Conservation (phyloP, 257 asterid species). For the Penstemon eatonii region DNA sequence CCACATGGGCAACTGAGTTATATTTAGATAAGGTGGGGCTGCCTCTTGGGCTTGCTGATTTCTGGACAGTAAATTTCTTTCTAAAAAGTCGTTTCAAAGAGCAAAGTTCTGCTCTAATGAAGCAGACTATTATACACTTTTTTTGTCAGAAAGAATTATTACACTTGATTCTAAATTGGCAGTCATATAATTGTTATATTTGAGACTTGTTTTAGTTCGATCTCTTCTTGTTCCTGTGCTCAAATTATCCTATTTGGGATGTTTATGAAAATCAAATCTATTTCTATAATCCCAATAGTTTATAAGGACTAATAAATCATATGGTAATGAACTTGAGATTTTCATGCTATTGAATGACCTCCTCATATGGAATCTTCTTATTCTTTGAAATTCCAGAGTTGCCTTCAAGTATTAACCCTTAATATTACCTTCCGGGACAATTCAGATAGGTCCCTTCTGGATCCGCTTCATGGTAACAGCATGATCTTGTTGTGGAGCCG, state of each 20-base stretch:
- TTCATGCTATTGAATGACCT: constrained; percentile 5
- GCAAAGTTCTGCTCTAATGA: constrained; percentile 5
- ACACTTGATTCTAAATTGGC: constrained; percentile 12
- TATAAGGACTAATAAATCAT: constrained; percentile 10
- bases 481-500: too few relatives aligned
- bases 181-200: constrained; percentile 12
- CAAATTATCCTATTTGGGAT: constrained; percentile 8
- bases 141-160: neutral
- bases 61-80: constrained; percentile 14
- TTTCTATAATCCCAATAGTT: neutral
- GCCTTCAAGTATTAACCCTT: too few relatives aligned
- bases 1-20: constrained; percentile 92
- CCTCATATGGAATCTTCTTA: too few relatives aligned
- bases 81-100: constrained; percentile 3
- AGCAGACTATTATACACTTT: neutral
- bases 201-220: constrained; percentile 3
- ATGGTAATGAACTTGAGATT: constrained; percentile 17
- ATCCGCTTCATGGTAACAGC: too few relatives aligned
- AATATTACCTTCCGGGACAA: too few relatives aligned
- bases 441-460: too few relatives aligned
- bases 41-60: constrained; percentile 21
- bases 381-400: too few relatives aligned
- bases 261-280: neutral
- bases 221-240: neutral
- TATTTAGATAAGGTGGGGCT: constrained; percentile 85